Evolutionary conservation across 75 land plant genomes (phyloP).

Genomic region (Larix kaempferi): DNA sequence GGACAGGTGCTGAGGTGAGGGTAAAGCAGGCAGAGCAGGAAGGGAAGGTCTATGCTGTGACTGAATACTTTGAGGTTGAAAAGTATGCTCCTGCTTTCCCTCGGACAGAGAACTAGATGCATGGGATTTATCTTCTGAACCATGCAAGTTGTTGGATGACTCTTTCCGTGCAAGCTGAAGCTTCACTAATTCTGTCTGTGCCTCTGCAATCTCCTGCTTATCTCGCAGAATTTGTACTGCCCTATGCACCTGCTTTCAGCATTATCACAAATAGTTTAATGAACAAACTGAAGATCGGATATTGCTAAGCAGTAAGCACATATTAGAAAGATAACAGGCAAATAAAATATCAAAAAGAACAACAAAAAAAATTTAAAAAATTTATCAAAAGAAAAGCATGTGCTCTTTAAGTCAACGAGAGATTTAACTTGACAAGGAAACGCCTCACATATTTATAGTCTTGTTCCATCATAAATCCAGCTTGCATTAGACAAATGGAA

Average conservation of each 20-base stretch:
- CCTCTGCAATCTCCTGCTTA: constrained; percentile 78
- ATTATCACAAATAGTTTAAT: neutral
- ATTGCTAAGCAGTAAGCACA: neutral
- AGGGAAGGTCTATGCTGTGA: constrained; percentile 3
- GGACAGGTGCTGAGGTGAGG: constrained; percentile 44
- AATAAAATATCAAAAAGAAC: neutral
- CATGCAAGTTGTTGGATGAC: constrained; percentile 21
- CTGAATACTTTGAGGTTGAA: constrained; percentile 10
- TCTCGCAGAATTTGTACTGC: constrained; percentile 79
- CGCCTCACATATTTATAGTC: neutral
- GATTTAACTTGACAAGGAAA: too few relatives aligned
- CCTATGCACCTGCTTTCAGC: constrained; percentile 55
- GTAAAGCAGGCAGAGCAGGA: constrained; percentile 18
- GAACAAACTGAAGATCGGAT: neutral
- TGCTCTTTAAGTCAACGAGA: neutral
- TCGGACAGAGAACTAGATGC: constrained; percentile 6
- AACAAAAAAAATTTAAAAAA: too few relatives aligned
- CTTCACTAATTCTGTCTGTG: constrained; percentile 73
- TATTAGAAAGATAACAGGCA: neutral
- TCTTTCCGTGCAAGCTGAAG: constrained; percentile 63
- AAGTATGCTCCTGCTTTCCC: neutral
- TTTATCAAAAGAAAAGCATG: neutral
- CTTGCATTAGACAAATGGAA: neutral
- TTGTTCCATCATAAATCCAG: neutral
- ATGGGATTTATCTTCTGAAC: constrained; percentile 8